Evolutionary conservation across 1,284 basidiomycete species (phyloP), one percentile per base, ranked within the genome.

Genomic region (Waitea zeae): DNA sequence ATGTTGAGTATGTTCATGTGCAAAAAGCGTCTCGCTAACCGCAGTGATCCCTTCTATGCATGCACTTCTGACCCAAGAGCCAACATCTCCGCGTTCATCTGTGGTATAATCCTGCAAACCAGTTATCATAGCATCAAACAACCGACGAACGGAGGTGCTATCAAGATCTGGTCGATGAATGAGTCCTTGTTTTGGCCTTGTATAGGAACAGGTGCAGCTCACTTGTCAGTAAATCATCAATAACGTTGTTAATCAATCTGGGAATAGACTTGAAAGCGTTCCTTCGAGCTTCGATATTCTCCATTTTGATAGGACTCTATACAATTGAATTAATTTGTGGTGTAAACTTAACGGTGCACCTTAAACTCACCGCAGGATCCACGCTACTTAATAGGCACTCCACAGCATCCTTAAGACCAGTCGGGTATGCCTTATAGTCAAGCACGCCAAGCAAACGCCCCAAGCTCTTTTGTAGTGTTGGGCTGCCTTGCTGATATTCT

Each of bases 51-150:
- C 74, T 33, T 64, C 62, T 41, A 87, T 61, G 48, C 74, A 75
- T 28, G 74, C 62, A n/a, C 82, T 64, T 34, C 95, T 79, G 19
- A 95, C 70, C 92, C 92, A 97, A 0, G 92, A 96, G 18, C 95
- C 95, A 17, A 99, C 84, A 49, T 99, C 95, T 3, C 95, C 95
- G 38, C 95, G 70, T 52, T 95, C 83, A 49, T 98, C 95, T 20
- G 72, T 76, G 2, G 87, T 79, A 49, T 97, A 97, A 58, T 99
- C 93, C 12, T 71, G 62, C 27, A 98, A 53, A 2, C 88, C 89
- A 11, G 47, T 49, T 14, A 79, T 53, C 31, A 83, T 48, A 15
- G 64, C 60, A 37, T 68, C 58, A 37, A 69, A 58, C 38, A 79
- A 48, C 12, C 56, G 45, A 36, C 53, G 52, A 35, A 69, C n/a